Evolutionary conservation across 2,329 filamentous ascomycete species (phyloP), one percentile per base, ranked within the genome.

Genomic region (Thielaviopsis musarum): DNA sequence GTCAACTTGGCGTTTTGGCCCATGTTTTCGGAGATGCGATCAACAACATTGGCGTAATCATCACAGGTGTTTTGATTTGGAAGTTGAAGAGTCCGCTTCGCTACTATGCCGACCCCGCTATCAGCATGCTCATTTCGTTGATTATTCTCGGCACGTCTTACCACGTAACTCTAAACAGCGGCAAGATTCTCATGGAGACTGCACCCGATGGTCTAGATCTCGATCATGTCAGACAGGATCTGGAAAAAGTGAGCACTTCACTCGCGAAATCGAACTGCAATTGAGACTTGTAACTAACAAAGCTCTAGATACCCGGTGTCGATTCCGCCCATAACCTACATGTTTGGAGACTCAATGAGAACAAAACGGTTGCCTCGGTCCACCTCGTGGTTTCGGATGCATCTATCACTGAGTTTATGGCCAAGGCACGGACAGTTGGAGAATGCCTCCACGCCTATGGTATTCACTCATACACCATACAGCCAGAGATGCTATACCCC

Each of bases 41-140:
- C 63, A 90, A 89, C 71, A 91, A 91, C 65, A 69, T 89, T 12
- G 85, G 85, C 10, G 85, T 91, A 61, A 88, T 89, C 55, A 72
- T 84, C 41, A 79, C 85, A 0, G 84, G 83, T 0, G 66, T 84
- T 1, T 74, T 88, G 34, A 85, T 90, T 67, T 88, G 84, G 85
- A 73, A 82, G 60, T 73, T 77, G 0, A 67, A 75, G 30, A 81
- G 77, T 30, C 72, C 78, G 0, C 73, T 69, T 3, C 75, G 83
- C 38, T 87, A 78, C 71, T 90, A 89, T 64, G 84, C 83, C 5
- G 87, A 91, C 66, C 86, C 87, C 0, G 83, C 76, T 3, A 77
- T 84, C 38, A 81, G 83, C 61, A 75, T 87, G 67, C 82, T 77
- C 56, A 91, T 90, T 65, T 78, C 83, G 1, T 62, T 88, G n/a